Base-by-base conservation (phyloP, 768 basidiomycete genomes). In the Phaeotremella fagi region DNA sequence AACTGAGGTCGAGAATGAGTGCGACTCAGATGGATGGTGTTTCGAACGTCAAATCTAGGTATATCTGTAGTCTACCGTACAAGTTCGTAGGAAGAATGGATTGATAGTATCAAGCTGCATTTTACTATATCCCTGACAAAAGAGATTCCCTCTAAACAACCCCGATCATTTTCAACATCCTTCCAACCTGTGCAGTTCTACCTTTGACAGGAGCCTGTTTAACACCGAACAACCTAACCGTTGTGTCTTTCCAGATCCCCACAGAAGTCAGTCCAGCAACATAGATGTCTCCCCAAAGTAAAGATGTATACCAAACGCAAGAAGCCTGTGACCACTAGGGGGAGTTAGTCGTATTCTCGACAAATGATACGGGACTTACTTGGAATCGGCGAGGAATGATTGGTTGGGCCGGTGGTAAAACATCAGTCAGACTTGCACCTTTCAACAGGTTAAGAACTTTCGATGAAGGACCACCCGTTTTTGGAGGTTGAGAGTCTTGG, bases 211-310 rank as follows among this genome's bases (percentile, higher is more conserved):
- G 87, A 4, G 87, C 81, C 60, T 92, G 90, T 70, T 90, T 92
- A 52, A 95, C 88, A 46, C 90, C 82, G 77, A 97, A 97, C 47
- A 97, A 74, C 36, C 87, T 83, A 25, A 95, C 89, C 45, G 83
- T 85, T 14, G 91, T 95, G 18, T 83, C 82, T 61, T 88, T 88
- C 90, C 92, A 97, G 37, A 92, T 83, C 12, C 87, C 88, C 22
- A 90, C 77, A 1, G 87, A 86, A 1, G 85, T 82, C 83, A 92
- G 87, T 4, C 85, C 87, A 43, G 86, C 85, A 20, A 95, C 86
- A 69, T 92, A 99, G 18, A 94, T 82, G 70, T 92, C 89, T 35
- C 95, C 92, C 91, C 94, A 99, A 20, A 92, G 84, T 48, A 97
- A 76, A 0, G 88, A 90, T 3, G 90, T 88, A 31, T 94, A 79